Base-by-base conservation (phyloP, 108 stramenopile genomes). In the Chaetoceros muelleri region DNA sequence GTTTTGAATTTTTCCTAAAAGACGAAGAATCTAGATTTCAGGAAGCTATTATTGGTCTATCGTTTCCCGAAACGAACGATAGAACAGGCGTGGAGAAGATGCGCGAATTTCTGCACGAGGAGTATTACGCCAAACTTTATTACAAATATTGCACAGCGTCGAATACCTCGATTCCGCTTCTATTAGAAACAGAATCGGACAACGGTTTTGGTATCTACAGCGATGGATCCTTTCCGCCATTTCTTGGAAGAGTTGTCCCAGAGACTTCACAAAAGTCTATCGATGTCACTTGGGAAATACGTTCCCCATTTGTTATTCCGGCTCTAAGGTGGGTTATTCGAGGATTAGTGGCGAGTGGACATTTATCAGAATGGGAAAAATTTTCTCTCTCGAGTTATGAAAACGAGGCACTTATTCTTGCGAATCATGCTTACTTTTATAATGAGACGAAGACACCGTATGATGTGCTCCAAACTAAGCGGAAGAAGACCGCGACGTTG, bases 321-420 rank as follows among this genome's bases (percentile, higher is more conserved):
- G 92, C 92, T 2, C 30, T 93, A 2, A 78, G 87, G 8, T 88
- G 87, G 87, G 80, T 93, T 2, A 23, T 93, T 2, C 79, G 92
- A 1, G 92, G 92, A 13, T 61, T 93, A 23, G 69, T 93, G 25
- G 52, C 65, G 48, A 85, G 83, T 2, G 85, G 84, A 7, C 92
- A 93, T 48, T 59, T 93, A 7, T 60, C 69, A 3, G 85, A 83
- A 52, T 54, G 79, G 10, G 79, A 81, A 55, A 62, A 71, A 19
- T 51, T 80, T 52, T 19, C 27, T 21, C 59, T 73, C 45, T 65
- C 71, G 5, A 67, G 61, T 48, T 17, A 16, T 34, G 18, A 23
- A 13, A 24, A 30, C 16, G 50, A 52, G 27, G 79, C 82, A 40
- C 62, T 74, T 30, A 51, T 84, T 24, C 53, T 83, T 29, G 62